Percentiles rank a stretch among this genome's conserved stretches.
Evolutionary conservation across 1,284 basidiomycete genomes (phyloP).

Genomic region (Termitomyces sp.): DNA sequence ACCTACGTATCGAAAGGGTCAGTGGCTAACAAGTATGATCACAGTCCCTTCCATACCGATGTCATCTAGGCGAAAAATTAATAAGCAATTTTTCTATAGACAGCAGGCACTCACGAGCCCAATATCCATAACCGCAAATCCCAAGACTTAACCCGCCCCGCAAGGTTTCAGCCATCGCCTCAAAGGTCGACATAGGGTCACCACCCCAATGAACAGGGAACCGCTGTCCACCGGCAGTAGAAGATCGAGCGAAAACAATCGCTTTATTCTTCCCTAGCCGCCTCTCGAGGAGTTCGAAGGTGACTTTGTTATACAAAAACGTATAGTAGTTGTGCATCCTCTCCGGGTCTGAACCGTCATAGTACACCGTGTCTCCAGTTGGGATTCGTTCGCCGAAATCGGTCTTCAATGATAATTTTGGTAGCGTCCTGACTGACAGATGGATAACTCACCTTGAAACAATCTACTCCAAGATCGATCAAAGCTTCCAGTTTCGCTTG

Average conservation of each 20-base stretch:
- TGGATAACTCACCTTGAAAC: background rate
- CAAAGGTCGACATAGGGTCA: conserved; percentile 57
- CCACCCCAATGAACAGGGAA: conserved; percentile 57
- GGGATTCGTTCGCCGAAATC: conserved; percentile 61
- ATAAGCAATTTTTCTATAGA: background rate
- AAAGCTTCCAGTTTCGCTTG: conserved; percentile 39
- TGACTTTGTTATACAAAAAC: conserved; percentile 52
- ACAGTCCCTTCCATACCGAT: conserved; percentile 35
- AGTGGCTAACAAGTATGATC: conserved; percentile 19
- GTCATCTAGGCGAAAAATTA: conserved; percentile 32
- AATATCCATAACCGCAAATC: conserved; percentile 52
- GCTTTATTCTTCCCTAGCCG: conserved; percentile 48
- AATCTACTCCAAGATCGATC: background rate
- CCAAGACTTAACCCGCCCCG: conserved; percentile 54
- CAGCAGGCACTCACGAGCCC: conserved; percentile 31
- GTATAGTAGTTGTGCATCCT: conserved; percentile 52
- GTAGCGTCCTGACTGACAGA: background rate
- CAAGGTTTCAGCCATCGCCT: conserved; percentile 61
- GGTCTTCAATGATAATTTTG: conserved; percentile 33
- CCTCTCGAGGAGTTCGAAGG: conserved; percentile 46
- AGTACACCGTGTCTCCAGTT: conserved; percentile 44
- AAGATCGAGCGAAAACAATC: conserved; percentile 52
- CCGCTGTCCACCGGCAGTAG: conserved; percentile 50
- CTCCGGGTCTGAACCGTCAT: conserved; percentile 47
- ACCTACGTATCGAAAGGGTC: conserved; percentile 12